These are phyloP conservation scores for Avena sativa DNA, from an alignment of 176 grass and related monocot species.

Conservation along the genomic window DNA sequence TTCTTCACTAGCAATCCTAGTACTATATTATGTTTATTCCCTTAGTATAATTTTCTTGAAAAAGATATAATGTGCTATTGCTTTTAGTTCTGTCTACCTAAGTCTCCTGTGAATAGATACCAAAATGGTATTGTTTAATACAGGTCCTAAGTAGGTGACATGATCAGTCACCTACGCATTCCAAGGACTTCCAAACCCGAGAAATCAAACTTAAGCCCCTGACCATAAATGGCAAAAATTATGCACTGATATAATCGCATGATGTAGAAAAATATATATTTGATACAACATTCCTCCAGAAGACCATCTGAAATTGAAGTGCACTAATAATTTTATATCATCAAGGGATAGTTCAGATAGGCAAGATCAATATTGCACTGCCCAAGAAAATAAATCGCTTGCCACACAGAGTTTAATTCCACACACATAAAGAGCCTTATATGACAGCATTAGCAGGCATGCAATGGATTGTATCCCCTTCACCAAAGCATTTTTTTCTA, in stretches of 20 bases:
- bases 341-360: neutral
- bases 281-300: neutral
- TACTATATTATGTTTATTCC: neutral
- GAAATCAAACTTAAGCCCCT: neutral
- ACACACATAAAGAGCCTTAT: conserved; percentile 66
- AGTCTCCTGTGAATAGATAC: neutral
- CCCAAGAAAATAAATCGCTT: conserved; percentile 29
- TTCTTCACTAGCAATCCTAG: too few species aligned
- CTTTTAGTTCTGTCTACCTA: neutral
- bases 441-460: conserved; percentile 64
- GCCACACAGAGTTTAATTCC: conserved; percentile 64
- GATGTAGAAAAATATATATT: neutral
- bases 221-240: neutral
- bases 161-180: neutral
- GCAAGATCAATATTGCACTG: neutral
- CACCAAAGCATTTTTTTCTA: conserved; percentile 20
- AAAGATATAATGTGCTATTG: conserved; percentile 8
- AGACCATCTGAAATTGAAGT: conserved; percentile 5
- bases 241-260: neutral
- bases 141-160: neutral
- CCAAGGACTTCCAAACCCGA: neutral
- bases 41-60: neutral
- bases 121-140: neutral
- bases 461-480: conserved; percentile 45
- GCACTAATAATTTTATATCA: neutral